phyloP scores from a whole-genome alignment of 1,284 basidiomycete species.

The Marasmius oreades region DNA sequence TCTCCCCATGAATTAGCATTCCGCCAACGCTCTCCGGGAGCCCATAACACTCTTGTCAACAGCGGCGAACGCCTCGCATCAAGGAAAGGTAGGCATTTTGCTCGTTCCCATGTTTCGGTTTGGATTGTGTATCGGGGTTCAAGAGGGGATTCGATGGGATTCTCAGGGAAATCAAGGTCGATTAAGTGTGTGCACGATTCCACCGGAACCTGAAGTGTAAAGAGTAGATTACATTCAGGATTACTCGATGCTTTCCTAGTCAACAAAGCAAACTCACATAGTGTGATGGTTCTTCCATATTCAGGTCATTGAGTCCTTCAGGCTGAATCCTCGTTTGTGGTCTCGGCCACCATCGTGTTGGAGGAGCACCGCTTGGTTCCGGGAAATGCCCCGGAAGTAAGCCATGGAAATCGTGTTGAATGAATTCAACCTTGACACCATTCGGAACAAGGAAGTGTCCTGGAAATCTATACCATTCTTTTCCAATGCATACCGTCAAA shows the following conservation, averaged over 20 bases:
- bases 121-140: conserved; percentile 80
- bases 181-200: conserved; percentile 83
- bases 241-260: neutral
- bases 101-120: conserved; percentile 68
- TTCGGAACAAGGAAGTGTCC: conserved; percentile 87
- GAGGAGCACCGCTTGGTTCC: conserved; percentile 22
- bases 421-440: conserved; percentile 78
- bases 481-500: conserved; percentile 83
- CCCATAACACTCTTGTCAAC: conserved; percentile 73
- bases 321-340: conserved; percentile 66
- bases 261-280: conserved; percentile 62
- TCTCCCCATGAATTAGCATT: conserved; percentile 63
- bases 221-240: conserved; percentile 7
- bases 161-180: conserved; percentile 78
- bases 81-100: conserved; percentile 76
- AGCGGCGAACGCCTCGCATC: conserved; percentile 73
- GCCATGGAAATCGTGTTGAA: conserved; percentile 89
- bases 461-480: conserved; percentile 97
- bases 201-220: conserved; percentile 56
- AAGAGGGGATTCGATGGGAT: conserved; percentile 47
- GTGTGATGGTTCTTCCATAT: conserved; percentile 73
- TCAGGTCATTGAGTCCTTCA: conserved; percentile 82
- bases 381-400: conserved; percentile 85
- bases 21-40: conserved; percentile 70
- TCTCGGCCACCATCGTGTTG: conserved; percentile 55